Conservation (phyloP, 345 rosid genomes). For the Alliaria petiolata region DNA sequence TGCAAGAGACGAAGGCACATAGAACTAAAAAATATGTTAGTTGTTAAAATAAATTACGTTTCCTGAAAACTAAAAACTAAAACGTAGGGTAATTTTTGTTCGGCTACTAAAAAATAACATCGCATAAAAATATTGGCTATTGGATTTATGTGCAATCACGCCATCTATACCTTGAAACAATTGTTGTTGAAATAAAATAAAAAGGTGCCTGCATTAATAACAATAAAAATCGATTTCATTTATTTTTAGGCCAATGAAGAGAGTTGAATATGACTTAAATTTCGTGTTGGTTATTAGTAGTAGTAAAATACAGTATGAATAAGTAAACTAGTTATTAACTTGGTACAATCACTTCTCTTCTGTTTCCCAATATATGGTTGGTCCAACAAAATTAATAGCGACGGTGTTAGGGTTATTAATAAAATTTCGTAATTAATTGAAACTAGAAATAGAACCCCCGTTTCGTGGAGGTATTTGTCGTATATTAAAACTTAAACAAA, state of each 20-base stretch:
- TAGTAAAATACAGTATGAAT: too few species aligned
- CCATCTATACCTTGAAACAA: not conserved
- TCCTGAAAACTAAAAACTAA: too few species aligned
- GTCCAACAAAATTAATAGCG: constrained; percentile 2
- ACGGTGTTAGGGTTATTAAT: not conserved
- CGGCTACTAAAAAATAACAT: not conserved
- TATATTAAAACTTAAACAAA: too few species aligned
- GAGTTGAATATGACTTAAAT: not conserved
- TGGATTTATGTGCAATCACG: not conserved
- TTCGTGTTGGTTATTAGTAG: not conserved
- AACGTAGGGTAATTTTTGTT: too few species aligned
- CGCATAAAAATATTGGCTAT: not conserved
- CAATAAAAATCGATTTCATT: not conserved
- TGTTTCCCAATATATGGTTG: not conserved
- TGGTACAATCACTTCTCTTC: not conserved
- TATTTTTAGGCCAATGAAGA: not conserved
- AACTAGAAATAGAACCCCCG: too few species aligned
- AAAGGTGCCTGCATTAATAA: not conserved
- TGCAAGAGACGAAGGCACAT: too few species aligned
- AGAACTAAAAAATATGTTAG: not conserved
- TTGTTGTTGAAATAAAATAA: not conserved
- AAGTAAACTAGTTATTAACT: constrained; percentile 4
- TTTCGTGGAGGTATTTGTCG: too few species aligned
- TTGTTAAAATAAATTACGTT: not conserved
- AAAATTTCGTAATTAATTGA: not conserved